A percentile compares a stretch with the other conserved stretches of the same genome.
Conservation (phyloP, 2,329 filamentous ascomycete genomes). For the Blumeriella jaapii region DNA sequence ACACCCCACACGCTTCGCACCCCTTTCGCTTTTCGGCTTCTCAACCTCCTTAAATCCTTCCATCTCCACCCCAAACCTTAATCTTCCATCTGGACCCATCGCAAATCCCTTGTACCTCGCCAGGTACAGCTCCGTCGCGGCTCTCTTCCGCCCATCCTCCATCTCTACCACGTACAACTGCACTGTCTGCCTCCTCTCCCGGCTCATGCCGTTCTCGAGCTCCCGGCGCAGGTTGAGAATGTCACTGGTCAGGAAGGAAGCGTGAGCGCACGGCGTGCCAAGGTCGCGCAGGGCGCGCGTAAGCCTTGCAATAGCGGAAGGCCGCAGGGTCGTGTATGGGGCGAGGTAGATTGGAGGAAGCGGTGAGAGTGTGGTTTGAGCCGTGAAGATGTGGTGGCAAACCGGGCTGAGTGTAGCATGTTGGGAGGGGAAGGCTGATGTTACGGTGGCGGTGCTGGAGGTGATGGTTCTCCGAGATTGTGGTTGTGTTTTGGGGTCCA, state of each 20-base stretch:
- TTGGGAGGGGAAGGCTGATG: no score
- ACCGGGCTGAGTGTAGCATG: no score
- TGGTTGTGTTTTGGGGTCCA: no score
- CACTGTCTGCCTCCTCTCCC: slow-evolving; percentile 8
- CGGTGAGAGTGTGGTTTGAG: background rate
- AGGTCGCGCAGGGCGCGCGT: slow-evolving; percentile 1
- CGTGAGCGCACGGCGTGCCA: slow-evolving; percentile 1
- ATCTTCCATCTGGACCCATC: slow-evolving; percentile 8
- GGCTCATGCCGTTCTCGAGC: slow-evolving; percentile 10
- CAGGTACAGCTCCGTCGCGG: slow-evolving; percentile 10
- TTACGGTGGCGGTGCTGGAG: no score
- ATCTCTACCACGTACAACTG: slow-evolving; percentile 7
- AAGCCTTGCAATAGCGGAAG: background rate
- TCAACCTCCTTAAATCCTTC: no score
- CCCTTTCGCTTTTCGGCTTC: no score
- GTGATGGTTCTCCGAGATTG: no score
- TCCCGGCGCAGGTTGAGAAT: slow-evolving; percentile 6
- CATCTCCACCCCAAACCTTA: slow-evolving; percentile 7
- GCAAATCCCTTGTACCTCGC: slow-evolving; percentile 11
- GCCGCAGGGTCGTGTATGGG: background rate
- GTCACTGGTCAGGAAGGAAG: slow-evolving; percentile 1
- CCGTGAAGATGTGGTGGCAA: slow-evolving; percentile 3
- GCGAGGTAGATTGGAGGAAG: background rate
- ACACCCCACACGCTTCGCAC: no score
- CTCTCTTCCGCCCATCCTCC: slow-evolving; percentile 4